A percentile compares a stretch with the other conserved stretches of the same genome.
phyloP scores from a whole-genome alignment of 2,329 filamentous ascomycete species.

The Alternaria sp. region DNA sequence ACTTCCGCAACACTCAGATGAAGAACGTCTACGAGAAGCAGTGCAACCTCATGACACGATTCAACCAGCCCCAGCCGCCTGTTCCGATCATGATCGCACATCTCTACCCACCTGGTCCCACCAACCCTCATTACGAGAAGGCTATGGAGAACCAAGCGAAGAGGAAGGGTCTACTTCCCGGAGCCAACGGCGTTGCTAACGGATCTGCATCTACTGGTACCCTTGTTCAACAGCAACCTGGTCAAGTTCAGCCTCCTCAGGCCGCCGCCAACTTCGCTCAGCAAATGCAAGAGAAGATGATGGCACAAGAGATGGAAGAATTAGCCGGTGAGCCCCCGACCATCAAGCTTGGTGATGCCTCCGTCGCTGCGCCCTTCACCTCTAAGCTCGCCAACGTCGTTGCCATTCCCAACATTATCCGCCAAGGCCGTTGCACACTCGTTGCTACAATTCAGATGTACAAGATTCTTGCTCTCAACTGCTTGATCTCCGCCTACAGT shows the following conservation, averaged over 20 bases:
- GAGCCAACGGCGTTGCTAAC: slow-evolving; percentile 52
- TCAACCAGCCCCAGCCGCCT: slow-evolving; percentile 92
- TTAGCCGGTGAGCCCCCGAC: slow-evolving; percentile 85
- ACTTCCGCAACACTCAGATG: slow-evolving; percentile 94
- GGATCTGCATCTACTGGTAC: slow-evolving; percentile 26
- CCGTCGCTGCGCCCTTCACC: slow-evolving; percentile 95
- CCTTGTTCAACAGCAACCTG: slow-evolving; percentile 48
- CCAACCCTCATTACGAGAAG: slow-evolving; percentile 92
- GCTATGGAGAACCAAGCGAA: slow-evolving; percentile 86
- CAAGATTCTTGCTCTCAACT: slow-evolving; percentile 98
- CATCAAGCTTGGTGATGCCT: slow-evolving; percentile 96
- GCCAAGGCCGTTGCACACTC: slow-evolving; percentile 94
- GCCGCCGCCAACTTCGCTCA: slow-evolving; percentile 74
- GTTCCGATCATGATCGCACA: slow-evolving; percentile 93
- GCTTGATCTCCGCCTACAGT: slow-evolving; percentile 96
- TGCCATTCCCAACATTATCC: slow-evolving; percentile 96
- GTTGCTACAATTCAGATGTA: slow-evolving; percentile 99
- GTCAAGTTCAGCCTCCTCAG: slow-evolving; percentile 60
- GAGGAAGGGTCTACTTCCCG: slow-evolving; percentile 71
- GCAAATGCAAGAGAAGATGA: slow-evolving; percentile 77
- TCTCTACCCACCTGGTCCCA: slow-evolving; percentile 86
- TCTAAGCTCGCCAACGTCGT: slow-evolving; percentile 97
- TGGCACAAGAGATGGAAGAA: slow-evolving; percentile 81
- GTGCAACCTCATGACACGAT: slow-evolving; percentile 85
- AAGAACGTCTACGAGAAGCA: slow-evolving; percentile 99